Base-by-base conservation (phyloP, 257 asterid species). In the Petrea volubilis region DNA sequence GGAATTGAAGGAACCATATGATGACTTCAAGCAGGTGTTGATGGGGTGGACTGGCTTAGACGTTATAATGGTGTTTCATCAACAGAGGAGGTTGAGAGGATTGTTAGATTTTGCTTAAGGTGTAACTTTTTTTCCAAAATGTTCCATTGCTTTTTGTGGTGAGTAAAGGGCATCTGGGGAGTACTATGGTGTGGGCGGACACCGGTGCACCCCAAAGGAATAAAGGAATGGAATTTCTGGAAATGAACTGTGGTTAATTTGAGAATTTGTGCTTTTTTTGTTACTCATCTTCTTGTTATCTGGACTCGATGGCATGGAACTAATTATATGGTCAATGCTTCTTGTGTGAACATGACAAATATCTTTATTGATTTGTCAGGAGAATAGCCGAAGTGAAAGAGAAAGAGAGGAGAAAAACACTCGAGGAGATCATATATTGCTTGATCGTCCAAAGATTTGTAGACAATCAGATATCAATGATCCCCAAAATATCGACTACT, bases 361-460 rank as follows among this genome's bases (percentile, higher is more conserved):
- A 23, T 33, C 46, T 64, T n/a, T n/a, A n/a, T n/a, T n/a, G n/a
- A n/a, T n/a, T n/a, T n/a, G n/a, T 83, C 94, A 93, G 98, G 94
- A 91, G 97, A 83, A 93, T 93, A 82, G 90, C 87, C 60, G 96
- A 89, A 83, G 86, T 93, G 75, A 89, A 85, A 86, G 97, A 89
- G 84, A 91, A 86, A 50, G 98, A 89, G 49, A 76, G 96, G 79
- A 79, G 88, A 68, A 91, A 83, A 72, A 79, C 83, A 18, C 65
- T 91, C 64, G 97, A 84, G 77, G 98, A 93, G 77, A 86, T 93
- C 56, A 50, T 90, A 18, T 93, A 93, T 79, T 89, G 96, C 86
- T 75, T 91, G 75, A 72, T 91, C 65, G 97, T 89, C 68, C 88
- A 87, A 79, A 87, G 82, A 79, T 93, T 91, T 76, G 79, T 86